A percentile compares a stretch with the other conserved stretches of the same genome.
phyloP scores from a whole-genome alignment of 768 basidiomycete genomes.

The Amanita fuliginea region DNA sequence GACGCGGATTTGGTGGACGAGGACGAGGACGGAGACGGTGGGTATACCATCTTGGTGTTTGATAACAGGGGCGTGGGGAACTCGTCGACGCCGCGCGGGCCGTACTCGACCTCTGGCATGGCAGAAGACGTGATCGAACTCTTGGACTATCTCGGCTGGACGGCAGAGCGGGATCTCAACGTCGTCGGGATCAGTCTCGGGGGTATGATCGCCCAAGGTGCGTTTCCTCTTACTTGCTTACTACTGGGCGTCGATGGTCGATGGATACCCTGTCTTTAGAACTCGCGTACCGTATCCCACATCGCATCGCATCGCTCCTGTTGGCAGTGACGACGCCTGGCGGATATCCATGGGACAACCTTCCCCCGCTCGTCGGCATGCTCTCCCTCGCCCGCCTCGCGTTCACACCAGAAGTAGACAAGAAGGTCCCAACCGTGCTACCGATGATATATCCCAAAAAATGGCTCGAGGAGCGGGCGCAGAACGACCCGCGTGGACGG shows the following conservation, averaged over 20 bases:
- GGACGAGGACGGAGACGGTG: slow-evolving; percentile 13
- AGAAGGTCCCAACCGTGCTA: slow-evolving; percentile 39
- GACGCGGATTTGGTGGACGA: too few species aligned
- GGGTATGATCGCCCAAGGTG: slow-evolving; percentile 79
- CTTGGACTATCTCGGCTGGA: slow-evolving; percentile 68
- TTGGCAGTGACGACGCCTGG: slow-evolving; percentile 66
- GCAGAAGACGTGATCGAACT: slow-evolving; percentile 62
- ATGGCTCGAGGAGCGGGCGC: slow-evolving; percentile 51
- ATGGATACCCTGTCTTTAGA: slow-evolving; percentile 28
- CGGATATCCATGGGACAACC: slow-evolving; percentile 40
- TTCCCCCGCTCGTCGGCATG: slow-evolving; percentile 44
- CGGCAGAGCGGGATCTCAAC: slow-evolving; percentile 44
- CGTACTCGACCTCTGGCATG: slow-evolving; percentile 76
- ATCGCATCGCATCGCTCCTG: slow-evolving; percentile 55
- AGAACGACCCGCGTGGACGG: slow-evolving; percentile 41
- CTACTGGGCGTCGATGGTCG: too few species aligned
- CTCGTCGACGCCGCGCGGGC: slow-evolving; percentile 58
- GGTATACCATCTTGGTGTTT: slow-evolving; percentile 61
- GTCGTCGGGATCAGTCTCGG: slow-evolving; percentile 70
- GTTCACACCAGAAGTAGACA: slow-evolving; percentile 32
- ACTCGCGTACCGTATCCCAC: slow-evolving; percentile 52
- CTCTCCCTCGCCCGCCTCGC: slow-evolving; percentile 22
- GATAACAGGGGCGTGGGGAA: slow-evolving; percentile 82
- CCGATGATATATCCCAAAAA: slow-evolving; percentile 45
- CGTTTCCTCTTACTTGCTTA: too few species aligned